These are phyloP conservation scores for Candida andamanensis DNA, from an alignment of 805 yeast species.

Conservation along the genomic window DNA sequence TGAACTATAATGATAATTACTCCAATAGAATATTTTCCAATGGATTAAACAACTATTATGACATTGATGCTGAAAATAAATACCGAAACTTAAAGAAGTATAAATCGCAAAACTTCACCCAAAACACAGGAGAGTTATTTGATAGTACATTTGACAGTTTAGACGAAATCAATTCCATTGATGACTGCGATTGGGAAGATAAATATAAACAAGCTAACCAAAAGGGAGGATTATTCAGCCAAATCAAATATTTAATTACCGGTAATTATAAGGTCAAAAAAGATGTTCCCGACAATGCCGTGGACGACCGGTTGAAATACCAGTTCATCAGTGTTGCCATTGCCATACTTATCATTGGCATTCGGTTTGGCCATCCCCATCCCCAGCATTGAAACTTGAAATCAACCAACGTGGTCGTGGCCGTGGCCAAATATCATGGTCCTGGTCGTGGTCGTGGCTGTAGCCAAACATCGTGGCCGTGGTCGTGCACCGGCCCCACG, in stretches of 20 bases:
- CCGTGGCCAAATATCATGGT: too few species aligned
- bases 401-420: too few species aligned
- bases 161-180: conserved; percentile 6
- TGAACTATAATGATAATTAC: conserved; percentile 22
- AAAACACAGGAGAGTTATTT: conserved; percentile 1
- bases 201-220: conserved; percentile 7
- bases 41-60: conserved; percentile 23
- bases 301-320: conserved; percentile 37
- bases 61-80: conserved; percentile 13
- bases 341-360: conserved; percentile 37
- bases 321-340: conserved; percentile 39
- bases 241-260: conserved; percentile 29
- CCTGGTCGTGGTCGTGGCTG: background rate
- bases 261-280: conserved; percentile 16
- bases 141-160: conserved; percentile 5
- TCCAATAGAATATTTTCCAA: conserved; percentile 22
- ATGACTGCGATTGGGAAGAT: conserved; percentile 8
- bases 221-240: conserved; percentile 25
- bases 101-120: conserved; percentile 27
- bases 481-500: too few species aligned
- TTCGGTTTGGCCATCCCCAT: conserved; percentile 26
- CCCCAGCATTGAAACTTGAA: too few species aligned
- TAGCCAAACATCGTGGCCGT: too few species aligned
- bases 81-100: conserved; percentile 25
- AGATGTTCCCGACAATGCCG: conserved; percentile 14